Conservation (phyloP, 2,329 filamentous ascomycete species). For the Exophiala phaeomuriformis region DNA sequence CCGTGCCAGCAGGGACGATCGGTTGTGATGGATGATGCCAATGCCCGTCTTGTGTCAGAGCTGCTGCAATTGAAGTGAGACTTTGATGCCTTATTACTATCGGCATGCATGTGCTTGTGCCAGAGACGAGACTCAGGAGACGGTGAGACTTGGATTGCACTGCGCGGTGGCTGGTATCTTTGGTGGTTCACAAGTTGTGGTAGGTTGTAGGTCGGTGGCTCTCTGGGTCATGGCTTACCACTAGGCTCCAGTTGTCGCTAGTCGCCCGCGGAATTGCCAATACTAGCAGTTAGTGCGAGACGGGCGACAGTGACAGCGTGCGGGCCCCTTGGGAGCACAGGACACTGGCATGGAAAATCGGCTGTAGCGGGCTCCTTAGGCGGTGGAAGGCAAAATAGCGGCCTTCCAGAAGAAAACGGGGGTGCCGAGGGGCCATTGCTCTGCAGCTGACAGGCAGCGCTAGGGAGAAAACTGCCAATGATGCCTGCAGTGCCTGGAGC, state of each 20-base stretch:
- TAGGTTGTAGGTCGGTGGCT: too few species aligned
- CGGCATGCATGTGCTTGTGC: background rate
- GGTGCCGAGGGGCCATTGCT: background rate
- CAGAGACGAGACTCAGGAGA: background rate
- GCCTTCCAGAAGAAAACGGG: conserved; percentile 23
- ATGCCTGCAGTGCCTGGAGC: background rate
- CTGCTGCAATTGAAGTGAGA: background rate
- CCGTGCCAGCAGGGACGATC: too few species aligned
- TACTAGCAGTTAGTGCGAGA: background rate
- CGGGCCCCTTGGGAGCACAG: background rate
- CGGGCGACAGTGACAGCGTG: conserved; percentile 1
- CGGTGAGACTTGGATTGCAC: background rate
- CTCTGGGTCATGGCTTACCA: too few species aligned
- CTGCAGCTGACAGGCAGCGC: background rate
- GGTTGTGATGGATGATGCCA: background rate
- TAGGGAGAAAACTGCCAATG: background rate
- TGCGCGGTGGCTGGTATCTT: background rate
- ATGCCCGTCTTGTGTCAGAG: background rate
- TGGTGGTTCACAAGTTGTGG: too few species aligned
- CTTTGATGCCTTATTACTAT: background rate
- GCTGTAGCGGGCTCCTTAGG: background rate
- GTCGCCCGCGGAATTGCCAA: background rate
- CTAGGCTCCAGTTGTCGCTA: background rate
- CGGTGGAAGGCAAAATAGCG: conserved; percentile 12
- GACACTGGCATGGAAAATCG: background rate